A percentile compares a stretch with the other conserved stretches of the same genome.
Evolutionary conservation across 176 grass and related monocot genomes (phyloP).

Genomic region (Typha latifolia): DNA sequence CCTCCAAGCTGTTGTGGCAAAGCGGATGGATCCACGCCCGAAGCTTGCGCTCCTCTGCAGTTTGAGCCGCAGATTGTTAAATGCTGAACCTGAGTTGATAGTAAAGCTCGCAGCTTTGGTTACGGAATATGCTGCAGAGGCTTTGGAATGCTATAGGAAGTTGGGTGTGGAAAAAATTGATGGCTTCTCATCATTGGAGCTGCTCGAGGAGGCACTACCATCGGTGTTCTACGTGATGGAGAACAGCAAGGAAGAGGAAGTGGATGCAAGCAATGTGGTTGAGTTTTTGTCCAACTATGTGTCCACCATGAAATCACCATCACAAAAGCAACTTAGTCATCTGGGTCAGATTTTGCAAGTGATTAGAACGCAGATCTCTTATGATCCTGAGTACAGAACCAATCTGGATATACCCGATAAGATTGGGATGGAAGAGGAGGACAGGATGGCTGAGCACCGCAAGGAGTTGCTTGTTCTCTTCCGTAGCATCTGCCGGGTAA

Average conservation of each 20-base stretch:
- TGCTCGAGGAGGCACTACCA: conserved; percentile 71
- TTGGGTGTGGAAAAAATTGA: conserved; percentile 51
- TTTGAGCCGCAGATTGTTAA: conserved; percentile 34
- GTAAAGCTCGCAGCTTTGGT: conserved; percentile 58
- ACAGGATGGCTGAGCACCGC: conserved; percentile 63
- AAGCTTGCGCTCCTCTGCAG: conserved; percentile 68
- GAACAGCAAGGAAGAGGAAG: conserved; percentile 49
- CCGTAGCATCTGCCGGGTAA: conserved; percentile 74
- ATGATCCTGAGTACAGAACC: conserved; percentile 55
- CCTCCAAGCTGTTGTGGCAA: conserved; percentile 57
- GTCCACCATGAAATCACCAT: conserved; percentile 53
- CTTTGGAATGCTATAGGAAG: conserved; percentile 63
- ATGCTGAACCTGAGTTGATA: conserved; percentile 40
- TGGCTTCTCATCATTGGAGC: conserved; percentile 40
- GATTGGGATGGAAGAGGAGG: conserved; percentile 87
- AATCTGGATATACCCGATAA: conserved; percentile 87
- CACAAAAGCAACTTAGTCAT: conserved; percentile 63
- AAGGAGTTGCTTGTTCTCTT: conserved; percentile 80
- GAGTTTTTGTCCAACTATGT: conserved; percentile 85
- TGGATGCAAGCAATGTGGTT: conserved; percentile 52
- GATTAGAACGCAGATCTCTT: conserved; percentile 60
- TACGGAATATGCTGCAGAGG: conserved; percentile 55
- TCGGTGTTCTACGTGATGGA: conserved; percentile 74
- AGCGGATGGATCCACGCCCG: conserved; percentile 70
- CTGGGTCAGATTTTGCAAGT: conserved; percentile 66